Base-by-base conservation (phyloP, 768 basidiomycete genomes). In the Phlegmacium glaucopus region DNA sequence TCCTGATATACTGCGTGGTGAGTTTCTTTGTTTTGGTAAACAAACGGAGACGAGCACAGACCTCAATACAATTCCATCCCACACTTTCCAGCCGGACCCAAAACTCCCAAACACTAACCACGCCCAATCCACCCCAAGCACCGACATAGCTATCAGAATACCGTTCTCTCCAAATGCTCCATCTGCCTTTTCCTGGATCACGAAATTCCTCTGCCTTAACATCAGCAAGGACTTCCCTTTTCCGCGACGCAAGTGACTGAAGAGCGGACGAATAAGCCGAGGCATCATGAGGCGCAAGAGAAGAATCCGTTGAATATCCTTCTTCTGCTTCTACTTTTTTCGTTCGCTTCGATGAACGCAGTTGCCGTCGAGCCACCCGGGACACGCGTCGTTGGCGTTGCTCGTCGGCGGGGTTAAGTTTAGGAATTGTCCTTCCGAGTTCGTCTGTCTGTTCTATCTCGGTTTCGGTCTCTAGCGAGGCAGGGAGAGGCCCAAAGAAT, bases 31-130 rank as follows among this genome's bases (percentile, higher is more conserved):
- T 5, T 22, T 5, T 22, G 5, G 22, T 5, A 22, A 22, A 5
- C 22, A 22, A 22, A 22, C n/a, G n/a, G n/a, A 22, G 13, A 37
- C 15, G 38, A 18, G 43, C 32, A 68, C 76, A 52, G 58, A 88
- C 92, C 69, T 87, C 78, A 17, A 94, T 72, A 39, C 88, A 90
- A 62, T 93, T 82, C 94, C 94, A 96, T 4, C 85, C 88, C 9
- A 91, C 68, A 52, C 85, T 75, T 68, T 97, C 94, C 48, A 92
- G 69, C 46, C 92, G 74, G n/a, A 82, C 82, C 90, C 91, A 94
- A 63, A 94, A 95, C 64, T 94, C 93, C 92, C 93, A 95, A 40
- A 90, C 89, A 42, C 84, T 84, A 1, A 94, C 83, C 36, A 93
- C 76, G 1, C 86, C 91, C 45, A 94, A 70, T 4, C 93, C 90